phyloP scores from a whole-genome alignment of 495 filamentous ascomycete species.

The Cladorrhinum samala region DNA sequence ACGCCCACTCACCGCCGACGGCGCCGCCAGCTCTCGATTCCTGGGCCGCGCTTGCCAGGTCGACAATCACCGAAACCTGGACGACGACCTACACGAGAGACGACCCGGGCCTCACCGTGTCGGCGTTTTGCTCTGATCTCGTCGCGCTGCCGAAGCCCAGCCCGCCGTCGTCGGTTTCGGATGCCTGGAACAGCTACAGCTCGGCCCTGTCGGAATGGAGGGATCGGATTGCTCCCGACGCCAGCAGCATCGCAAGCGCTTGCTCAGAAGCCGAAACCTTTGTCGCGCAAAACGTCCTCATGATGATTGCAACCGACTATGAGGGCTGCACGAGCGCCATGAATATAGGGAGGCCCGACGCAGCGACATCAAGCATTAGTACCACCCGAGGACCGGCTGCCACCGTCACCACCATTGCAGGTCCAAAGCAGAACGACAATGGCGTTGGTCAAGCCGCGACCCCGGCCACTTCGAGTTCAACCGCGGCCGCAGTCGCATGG shows the following conservation, averaged over 20 bases:
- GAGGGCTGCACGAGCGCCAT: not conserved
- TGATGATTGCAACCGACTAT: not conserved
- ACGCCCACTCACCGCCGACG: not conserved
- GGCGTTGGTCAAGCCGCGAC: not conserved
- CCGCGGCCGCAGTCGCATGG: not conserved
- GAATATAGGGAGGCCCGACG: not conserved
- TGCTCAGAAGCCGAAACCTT: not conserved
- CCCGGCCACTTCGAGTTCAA: not conserved
- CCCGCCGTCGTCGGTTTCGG: not conserved
- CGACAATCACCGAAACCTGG: not conserved
- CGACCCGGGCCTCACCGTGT: not conserved
- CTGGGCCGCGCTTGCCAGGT: not conserved
- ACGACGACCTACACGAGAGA: not conserved
- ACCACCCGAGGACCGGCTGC: not conserved
- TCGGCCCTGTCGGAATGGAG: not conserved
- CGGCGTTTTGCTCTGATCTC: not conserved
- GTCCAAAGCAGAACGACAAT: not conserved
- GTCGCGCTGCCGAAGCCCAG: not conserved
- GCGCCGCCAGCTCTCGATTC: not conserved
- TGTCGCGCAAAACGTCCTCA: not conserved
- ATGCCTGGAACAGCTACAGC: not conserved
- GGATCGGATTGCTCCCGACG: not conserved
- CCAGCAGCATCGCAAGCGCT: not conserved
- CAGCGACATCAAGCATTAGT: not conserved
- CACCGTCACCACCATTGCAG: not conserved